Percentiles rank a stretch among this genome's conserved stretches.
These are phyloP conservation scores for Penicillium steckii DNA, from an alignment of 495 filamentous ascomycete species.

Conservation along the genomic window DNA sequence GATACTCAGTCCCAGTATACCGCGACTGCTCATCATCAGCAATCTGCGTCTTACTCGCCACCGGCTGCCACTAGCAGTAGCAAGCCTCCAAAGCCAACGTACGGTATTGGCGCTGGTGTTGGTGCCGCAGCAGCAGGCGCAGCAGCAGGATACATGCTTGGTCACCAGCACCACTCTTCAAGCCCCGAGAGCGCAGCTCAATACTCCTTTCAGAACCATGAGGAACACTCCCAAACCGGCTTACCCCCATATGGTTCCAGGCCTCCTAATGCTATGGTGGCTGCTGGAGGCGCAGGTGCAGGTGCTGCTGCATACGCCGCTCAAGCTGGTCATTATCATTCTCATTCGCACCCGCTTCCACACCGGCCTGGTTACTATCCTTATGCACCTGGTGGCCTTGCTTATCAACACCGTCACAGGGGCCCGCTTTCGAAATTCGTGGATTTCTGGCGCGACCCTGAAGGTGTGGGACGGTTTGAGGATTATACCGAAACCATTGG, in stretches of 20 bases:
- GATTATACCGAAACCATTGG: conserved; percentile 73
- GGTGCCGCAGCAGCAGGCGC: conserved; percentile 47
- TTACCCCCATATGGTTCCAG: conserved; percentile 31
- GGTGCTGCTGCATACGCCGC: conserved; percentile 42
- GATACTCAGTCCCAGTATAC: conserved; percentile 17
- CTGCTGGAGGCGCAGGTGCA: conserved; percentile 44
- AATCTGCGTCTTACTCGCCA: conserved; percentile 17
- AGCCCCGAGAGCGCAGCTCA: conserved; percentile 30
- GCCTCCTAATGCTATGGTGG: conserved; percentile 42
- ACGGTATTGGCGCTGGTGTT: conserved; percentile 35
- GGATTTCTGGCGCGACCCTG: conserved; percentile 65
- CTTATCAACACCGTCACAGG: conserved; percentile 46
- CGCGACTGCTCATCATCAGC: neutral
- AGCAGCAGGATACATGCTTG: conserved; percentile 49
- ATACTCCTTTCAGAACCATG: conserved; percentile 31
- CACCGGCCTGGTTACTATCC: conserved; percentile 22
- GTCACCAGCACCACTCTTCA: conserved; percentile 41
- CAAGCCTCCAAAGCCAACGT: conserved; percentile 25
- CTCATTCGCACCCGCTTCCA: neutral
- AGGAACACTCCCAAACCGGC: conserved; percentile 26
- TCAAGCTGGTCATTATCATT: conserved; percentile 6
- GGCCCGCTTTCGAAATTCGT: conserved; percentile 57
- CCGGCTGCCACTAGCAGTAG: conserved; percentile 9
- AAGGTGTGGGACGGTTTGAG: conserved; percentile 68
- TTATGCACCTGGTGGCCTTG: conserved; percentile 30